These are phyloP conservation scores for Cymbopogon citratus DNA, from an alignment of 176 grass and related monocot genomes.

Conservation along the genomic window DNA sequence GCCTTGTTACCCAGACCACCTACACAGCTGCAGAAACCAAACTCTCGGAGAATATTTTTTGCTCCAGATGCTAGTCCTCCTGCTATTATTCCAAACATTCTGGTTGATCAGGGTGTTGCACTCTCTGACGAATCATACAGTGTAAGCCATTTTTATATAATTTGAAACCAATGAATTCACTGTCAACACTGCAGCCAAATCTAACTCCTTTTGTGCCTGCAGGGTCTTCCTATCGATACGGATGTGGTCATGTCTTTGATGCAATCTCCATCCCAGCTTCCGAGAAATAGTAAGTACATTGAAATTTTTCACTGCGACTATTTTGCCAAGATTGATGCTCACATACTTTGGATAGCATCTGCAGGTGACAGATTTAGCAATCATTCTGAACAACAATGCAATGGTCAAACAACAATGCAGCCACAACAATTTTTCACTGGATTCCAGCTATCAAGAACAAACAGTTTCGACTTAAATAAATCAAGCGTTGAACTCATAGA, in stretches of 20 bases:
- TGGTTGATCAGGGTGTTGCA: neutral
- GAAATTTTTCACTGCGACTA: neutral
- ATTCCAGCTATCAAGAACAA: constrained; percentile 35
- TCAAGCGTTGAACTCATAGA: too few relatives aligned
- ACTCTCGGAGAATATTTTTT: constrained; percentile 17
- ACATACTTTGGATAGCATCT: constrained; percentile 8
- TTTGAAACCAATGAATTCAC: constrained; percentile 3
- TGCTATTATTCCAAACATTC: constrained; percentile 15
- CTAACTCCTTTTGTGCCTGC: constrained; percentile 9
- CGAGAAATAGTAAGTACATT: constrained; percentile 25
- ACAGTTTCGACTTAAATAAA: constrained; percentile 59
- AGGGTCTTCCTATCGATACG: constrained; percentile 3
- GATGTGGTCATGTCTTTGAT: constrained; percentile 2
- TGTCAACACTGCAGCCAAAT: neutral
- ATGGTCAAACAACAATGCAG: neutral
- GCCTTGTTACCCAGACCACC: constrained; percentile 14
- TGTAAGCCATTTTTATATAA: constrained; percentile 28
- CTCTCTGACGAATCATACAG: constrained; percentile 18
- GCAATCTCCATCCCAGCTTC: constrained; percentile 16
- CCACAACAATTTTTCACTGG: neutral
- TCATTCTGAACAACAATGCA: neutral
- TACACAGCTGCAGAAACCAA: constrained; percentile 15
- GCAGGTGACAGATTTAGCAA: constrained; percentile 35
- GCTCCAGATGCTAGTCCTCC: neutral
- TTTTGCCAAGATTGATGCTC: constrained; percentile 9